Evolutionary conservation across 1,284 basidiomycete genomes (phyloP).

Genomic region (Ceratobasidium sp.): DNA sequence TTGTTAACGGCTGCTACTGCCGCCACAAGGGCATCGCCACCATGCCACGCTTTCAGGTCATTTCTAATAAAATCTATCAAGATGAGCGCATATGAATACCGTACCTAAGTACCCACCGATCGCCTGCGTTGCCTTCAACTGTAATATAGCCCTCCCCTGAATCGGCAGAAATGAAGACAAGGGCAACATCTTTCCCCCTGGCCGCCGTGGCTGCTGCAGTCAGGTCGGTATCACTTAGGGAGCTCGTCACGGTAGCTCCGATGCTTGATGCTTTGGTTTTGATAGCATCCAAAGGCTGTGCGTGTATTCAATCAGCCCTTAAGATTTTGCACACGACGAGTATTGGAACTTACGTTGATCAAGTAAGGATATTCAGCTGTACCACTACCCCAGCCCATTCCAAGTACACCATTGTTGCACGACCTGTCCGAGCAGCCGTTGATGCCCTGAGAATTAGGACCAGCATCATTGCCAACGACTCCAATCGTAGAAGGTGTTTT

Average conservation of each 20-base stretch:
- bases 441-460: slow-evolving; percentile 50
- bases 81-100: background rate
- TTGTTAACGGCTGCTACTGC: slow-evolving; percentile 73
- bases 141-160: slow-evolving; percentile 84
- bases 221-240: slow-evolving; percentile 52
- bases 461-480: slow-evolving; percentile 63
- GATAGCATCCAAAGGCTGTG: slow-evolving; percentile 57
- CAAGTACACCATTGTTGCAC: slow-evolving; percentile 50
- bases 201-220: slow-evolving; percentile 47
- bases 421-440: slow-evolving; percentile 49
- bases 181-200: slow-evolving; percentile 66
- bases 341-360: slow-evolving; percentile 14
- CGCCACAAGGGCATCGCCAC: slow-evolving; percentile 73
- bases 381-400: slow-evolving; percentile 60
- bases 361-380: slow-evolving; percentile 65
- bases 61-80: slow-evolving; percentile 64
- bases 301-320: slow-evolving; percentile 57
- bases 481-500: slow-evolving; percentile 66
- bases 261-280: slow-evolving; percentile 61
- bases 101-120: slow-evolving; percentile 58
- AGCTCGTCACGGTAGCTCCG: slow-evolving; percentile 63
- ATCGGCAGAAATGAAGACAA: slow-evolving; percentile 81
- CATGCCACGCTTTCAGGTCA: slow-evolving; percentile 84
- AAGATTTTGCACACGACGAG: background rate
- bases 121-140: slow-evolving; percentile 81